These are phyloP conservation scores for Venturia aucupariae DNA, from an alignment of 2,329 filamentous ascomycete genomes.

Conservation along the genomic window DNA sequence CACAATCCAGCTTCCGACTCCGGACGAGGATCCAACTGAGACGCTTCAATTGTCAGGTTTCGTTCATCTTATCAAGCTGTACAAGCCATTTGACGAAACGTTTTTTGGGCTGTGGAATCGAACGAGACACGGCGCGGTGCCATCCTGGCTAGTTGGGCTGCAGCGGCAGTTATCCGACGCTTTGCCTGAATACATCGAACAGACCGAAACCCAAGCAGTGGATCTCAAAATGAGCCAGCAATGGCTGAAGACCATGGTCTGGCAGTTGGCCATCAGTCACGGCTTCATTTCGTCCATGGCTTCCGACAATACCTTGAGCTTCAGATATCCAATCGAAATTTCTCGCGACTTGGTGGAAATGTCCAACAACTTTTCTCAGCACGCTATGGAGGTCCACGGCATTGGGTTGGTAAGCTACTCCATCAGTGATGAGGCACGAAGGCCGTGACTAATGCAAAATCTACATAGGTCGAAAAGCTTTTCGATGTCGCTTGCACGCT, in stretches of 20 bases:
- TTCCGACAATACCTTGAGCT: slow-evolving; percentile 50
- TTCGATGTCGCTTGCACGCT: slow-evolving; percentile 67
- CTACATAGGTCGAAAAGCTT: slow-evolving; percentile 61
- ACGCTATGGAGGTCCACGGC: slow-evolving; percentile 65
- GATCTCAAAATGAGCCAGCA: slow-evolving; percentile 62
- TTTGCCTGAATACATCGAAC: slow-evolving; percentile 44
- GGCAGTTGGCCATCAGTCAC: slow-evolving; percentile 60
- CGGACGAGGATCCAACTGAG: slow-evolving; percentile 44
- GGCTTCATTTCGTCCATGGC: slow-evolving; percentile 53
- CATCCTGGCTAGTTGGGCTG: slow-evolving; percentile 37
- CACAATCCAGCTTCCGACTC: slow-evolving; percentile 45
- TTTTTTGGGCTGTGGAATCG: slow-evolving; percentile 56
- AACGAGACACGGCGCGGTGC: slow-evolving; percentile 33
- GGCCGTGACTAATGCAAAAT: background rate
- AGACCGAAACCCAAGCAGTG: slow-evolving; percentile 58
- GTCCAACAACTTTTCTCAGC: slow-evolving; percentile 60
- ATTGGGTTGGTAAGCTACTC: slow-evolving; percentile 56
- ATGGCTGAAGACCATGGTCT: slow-evolving; percentile 62
- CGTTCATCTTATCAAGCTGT: slow-evolving; percentile 50
- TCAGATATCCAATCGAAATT: slow-evolving; percentile 54
- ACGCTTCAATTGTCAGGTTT: slow-evolving; percentile 49
- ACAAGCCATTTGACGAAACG: slow-evolving; percentile 53
- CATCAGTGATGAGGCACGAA: background rate
- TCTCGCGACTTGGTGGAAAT: slow-evolving; percentile 51
- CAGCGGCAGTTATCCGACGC: slow-evolving; percentile 44